Evolutionary conservation across 306 rosid genomes (phyloP), one percentile per base, ranked within the genome.

Genomic region (Prunus kanzakura): DNA sequence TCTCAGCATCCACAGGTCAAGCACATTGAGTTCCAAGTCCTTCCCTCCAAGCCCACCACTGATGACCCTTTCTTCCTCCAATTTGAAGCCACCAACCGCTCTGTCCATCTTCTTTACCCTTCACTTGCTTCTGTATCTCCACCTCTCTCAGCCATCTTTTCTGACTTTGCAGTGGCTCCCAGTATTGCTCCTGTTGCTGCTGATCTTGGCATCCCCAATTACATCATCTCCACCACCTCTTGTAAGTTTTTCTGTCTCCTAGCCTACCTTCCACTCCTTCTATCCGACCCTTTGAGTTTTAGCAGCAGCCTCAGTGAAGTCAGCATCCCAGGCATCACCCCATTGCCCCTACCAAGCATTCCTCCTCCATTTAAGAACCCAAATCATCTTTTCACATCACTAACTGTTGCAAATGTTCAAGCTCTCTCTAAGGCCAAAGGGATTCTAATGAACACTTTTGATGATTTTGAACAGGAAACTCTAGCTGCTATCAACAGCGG

Each of bases 11-110:
- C 83, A 15, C 47, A 67, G 46, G 70, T 80, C 65, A 67, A 57
- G 11, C 83, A 67, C 15, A 43, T 74, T 41, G 71, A 74, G 19
- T 52, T 80, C 60, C 76, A 68, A 49, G 65, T 38, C 25, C 11
- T 52, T 32, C 69, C 73, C 20, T 15, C 11, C 74, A 46, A 54
- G 11, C 71, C 46, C 35, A 20, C 67, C 78, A 32, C 20, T 1
- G 66, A 25, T 11, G 79, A 80, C 71, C 83, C 79, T 25, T 80
- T 80, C 76, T 74, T 57, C 54, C 79, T 80, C 57, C 83, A 74
- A 23, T 80, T 45, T 18, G 46, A 74, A n/a, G 47, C 79, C 83
- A 67, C 61, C 43, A 60, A 52, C 49, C 76, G 43, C 14, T 74
- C 80, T 19, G 52, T 54, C 25, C 76, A 74, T 19, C 60, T 38